phyloP scores from a whole-genome alignment of 805 yeast genomes.

The Kodamaea nitidulidarum region DNA sequence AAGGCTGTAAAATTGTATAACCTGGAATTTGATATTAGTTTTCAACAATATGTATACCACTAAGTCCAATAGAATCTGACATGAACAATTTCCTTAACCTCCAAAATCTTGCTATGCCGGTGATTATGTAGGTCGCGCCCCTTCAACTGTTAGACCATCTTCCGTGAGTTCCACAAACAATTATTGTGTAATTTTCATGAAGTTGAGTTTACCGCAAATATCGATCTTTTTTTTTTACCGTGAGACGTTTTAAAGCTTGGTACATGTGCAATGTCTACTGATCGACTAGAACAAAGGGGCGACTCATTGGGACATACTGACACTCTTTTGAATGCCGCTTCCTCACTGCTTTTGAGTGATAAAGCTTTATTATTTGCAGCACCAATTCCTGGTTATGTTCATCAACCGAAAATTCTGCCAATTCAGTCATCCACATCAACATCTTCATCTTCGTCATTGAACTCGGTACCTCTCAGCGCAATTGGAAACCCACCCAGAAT shows the following conservation, averaged over 20 bases:
- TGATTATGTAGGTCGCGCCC: too few species aligned
- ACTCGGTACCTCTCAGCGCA: neutral
- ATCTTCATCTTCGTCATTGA: neutral
- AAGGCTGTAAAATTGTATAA: too few species aligned
- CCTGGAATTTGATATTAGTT: too few species aligned
- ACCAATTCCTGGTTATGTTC: neutral
- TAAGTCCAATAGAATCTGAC: too few species aligned
- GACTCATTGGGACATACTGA: conserved; percentile 1
- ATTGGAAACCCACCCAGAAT: neutral
- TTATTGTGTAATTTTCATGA: neutral
- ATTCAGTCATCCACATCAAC: neutral
- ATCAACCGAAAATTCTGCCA: neutral
- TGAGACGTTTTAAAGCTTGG: neutral
- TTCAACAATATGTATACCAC: too few species aligned
- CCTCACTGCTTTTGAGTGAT: neutral
- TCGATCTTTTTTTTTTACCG: neutral
- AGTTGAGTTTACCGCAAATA: too few species aligned
- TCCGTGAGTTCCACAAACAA: neutral
- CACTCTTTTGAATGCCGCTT: neutral
- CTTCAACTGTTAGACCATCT: too few species aligned
- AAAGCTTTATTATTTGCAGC: neutral
- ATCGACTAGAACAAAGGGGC: conserved; percentile 4
- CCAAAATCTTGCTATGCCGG: too few species aligned
- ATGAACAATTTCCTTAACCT: too few species aligned
- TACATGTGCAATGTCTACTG: conserved; percentile 1